Evolutionary conservation across 2,329 filamentous ascomycete species (phyloP).

Genomic region (Fusarium stilboides): DNA sequence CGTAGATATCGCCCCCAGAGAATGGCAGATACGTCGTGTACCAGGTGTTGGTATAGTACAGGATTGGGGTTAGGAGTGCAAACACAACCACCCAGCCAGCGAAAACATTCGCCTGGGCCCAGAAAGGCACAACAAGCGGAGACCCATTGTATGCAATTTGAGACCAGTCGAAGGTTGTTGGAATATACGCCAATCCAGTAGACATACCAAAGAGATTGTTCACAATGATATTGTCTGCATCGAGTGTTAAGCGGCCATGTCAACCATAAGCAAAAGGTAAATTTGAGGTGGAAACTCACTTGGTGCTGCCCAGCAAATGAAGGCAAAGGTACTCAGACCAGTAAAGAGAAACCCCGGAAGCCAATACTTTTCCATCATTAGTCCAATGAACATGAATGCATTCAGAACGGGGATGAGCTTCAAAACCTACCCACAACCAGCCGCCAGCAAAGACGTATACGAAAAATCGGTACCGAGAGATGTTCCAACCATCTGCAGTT

Average conservation of each 20-base stretch:
- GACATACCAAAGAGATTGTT: constrained; percentile 15
- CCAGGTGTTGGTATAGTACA: constrained; percentile 17
- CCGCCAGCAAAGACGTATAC: background rate
- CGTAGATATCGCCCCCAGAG: background rate
- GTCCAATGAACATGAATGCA: background rate
- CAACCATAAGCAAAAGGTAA: background rate
- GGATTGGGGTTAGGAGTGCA: background rate
- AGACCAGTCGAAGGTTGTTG: background rate
- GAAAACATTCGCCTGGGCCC: constrained; percentile 9
- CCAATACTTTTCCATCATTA: background rate
- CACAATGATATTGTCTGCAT: background rate
- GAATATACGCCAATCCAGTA: background rate
- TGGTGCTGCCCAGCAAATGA: constrained; percentile 10
- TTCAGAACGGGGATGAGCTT: background rate
- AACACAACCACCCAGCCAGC: background rate
- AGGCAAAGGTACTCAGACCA: background rate
- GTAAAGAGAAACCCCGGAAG: constrained; percentile 4
- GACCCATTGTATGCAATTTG: constrained; percentile 19
- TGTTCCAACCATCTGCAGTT: constrained; percentile 2
- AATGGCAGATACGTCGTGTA: background rate
- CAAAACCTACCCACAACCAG: constrained; percentile 3
- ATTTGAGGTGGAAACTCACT: background rate
- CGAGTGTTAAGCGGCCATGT: accelerated
- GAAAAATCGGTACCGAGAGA: constrained; percentile 7
- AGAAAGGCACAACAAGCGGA: background rate